A percentile compares a stretch with the other conserved stretches of the same genome.
These are phyloP conservation scores for Bondarzewia mesenterica DNA, from an alignment of 1,284 basidiomycete species.

Conservation along the genomic window DNA sequence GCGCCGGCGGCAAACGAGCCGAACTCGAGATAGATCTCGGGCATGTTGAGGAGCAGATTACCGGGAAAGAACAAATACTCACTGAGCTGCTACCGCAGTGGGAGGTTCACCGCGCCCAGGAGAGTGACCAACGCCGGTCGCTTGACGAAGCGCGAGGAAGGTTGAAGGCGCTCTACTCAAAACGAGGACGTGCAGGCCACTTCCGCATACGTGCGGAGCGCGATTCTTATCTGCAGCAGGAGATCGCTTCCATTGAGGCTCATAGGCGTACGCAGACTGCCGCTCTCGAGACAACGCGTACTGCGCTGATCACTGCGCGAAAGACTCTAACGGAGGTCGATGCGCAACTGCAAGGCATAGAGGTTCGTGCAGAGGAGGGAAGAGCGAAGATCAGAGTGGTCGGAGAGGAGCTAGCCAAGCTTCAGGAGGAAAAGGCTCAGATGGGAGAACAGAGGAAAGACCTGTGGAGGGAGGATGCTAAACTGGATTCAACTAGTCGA, in stretches of 20 bases:
- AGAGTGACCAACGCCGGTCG: conserved; percentile 59
- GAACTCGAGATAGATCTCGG: conserved; percentile 63
- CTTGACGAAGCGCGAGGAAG: conserved; percentile 69
- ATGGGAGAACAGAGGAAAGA: conserved; percentile 83
- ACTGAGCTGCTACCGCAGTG: conserved; percentile 60
- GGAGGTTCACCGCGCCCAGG: conserved; percentile 45
- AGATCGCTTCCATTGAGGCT: conserved; percentile 63
- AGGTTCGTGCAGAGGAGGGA: conserved; percentile 72
- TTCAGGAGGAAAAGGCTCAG: conserved; percentile 69
- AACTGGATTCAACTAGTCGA: conserved; percentile 69
- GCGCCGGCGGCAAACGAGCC: conserved; percentile 55
- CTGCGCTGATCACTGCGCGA: conserved; percentile 38
- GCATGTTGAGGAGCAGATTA: conserved; percentile 52
- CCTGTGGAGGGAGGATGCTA: conserved; percentile 92
- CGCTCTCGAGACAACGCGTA: conserved; percentile 35
- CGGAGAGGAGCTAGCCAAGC: conserved; percentile 50
- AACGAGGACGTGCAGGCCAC: conserved; percentile 80
- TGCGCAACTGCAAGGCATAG: conserved; percentile 50
- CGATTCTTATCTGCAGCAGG: conserved; percentile 68
- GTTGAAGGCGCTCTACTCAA: conserved; percentile 72
- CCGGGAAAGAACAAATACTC: conserved; percentile 55
- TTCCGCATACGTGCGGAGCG: conserved; percentile 82
- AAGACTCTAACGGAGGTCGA: conserved; percentile 49
- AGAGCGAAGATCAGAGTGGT: conserved; percentile 62
- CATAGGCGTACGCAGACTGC: conserved; percentile 44